phyloP scores from a whole-genome alignment of 257 asterid genomes.

The Fraxinus pennsylvanica region DNA sequence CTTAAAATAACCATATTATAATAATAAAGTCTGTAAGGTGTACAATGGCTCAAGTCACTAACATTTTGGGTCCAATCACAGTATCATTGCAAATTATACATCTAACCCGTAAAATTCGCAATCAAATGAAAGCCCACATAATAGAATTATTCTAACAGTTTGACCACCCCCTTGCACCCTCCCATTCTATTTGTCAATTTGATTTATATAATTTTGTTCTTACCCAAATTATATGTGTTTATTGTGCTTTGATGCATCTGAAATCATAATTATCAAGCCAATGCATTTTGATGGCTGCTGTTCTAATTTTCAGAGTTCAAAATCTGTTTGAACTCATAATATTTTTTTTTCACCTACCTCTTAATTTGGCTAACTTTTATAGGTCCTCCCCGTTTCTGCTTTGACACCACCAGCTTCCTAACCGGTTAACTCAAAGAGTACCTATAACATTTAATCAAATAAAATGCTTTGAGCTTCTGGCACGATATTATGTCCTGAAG shows the following conservation, averaged over 20 bases:
- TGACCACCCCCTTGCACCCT: conserved; percentile 5
- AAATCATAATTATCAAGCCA: conserved; percentile 7
- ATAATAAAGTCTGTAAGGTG: no score
- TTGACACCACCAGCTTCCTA: conserved; percentile 49
- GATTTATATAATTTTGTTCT: conserved; percentile 14
- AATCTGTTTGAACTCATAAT: conserved; percentile 7
- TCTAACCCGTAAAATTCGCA: no score
- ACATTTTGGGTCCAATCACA: no score
- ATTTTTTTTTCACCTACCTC: conserved; percentile 8
- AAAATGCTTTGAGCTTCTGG: conserved; percentile 81
- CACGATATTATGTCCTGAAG: conserved; percentile 84
- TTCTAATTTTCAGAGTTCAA: conserved; percentile 14
- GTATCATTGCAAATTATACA: no score
- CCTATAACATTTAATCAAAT: conserved; percentile 58
- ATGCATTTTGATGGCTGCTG: conserved; percentile 10
- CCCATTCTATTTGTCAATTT: conserved; percentile 10
- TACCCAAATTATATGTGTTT: conserved; percentile 8
- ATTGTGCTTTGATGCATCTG: conserved; percentile 11
- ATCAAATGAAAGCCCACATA: no score
- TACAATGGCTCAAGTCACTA: no score
- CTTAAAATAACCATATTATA: no score
- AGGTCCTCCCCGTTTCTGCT: conserved; percentile 58
- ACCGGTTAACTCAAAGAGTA: conserved; percentile 53
- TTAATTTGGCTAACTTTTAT: conserved; percentile 18
- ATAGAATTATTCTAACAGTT: no score